Evolutionary conservation across 495 filamentous ascomycete species (phyloP), one percentile per base, ranked within the genome.

Genomic region (Cryomyces minteri): DNA sequence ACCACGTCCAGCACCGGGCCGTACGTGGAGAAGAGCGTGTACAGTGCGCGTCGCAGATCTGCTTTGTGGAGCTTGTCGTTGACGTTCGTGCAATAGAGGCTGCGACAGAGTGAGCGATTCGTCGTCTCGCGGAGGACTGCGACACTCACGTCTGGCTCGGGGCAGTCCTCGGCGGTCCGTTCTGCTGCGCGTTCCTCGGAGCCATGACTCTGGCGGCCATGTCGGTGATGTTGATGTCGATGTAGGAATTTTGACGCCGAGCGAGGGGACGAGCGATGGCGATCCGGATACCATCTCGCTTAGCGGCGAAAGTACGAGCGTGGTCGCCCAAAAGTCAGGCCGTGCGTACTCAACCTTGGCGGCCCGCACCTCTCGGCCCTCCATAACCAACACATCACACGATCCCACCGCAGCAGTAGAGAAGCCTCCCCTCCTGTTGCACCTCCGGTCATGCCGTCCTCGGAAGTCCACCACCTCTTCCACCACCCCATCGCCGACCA

Each of bases 401-500:
- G 18, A 25, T 25, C 2, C 18, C 18, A 25, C 18, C 40, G 71
- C 74, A 84, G 75, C 93, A 94, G 90, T 98, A 79, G 90, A 98
- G 92, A 94, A 88, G 74, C 30, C 49, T 1, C 50, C 82, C 76
- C 88, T 98, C 90, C 90, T 95, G 88, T 84, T 84, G 62, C 57
- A 63, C 43, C 40, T 43, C 31, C 28, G 40, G 69, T 41, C 54
- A 96, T 95, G 88, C 70, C 82, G 40, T 54, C 78, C 48, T 83
- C 88, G 47, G 84, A 96, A 67, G 81, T 88, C 43, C 84, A 98
- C 63, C 90, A 95, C 58, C 83, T 98, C 45, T 96, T 96, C 66
- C 86, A 98, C 64, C 76, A 82, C 49, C 85, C 88, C 51, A 94
- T 98, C 56, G 82, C 88, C 37, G 90, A 98, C 66, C 90, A 98